Percentiles rank a stretch among this genome's conserved stretches.
Evolutionary conservation across 1,284 basidiomycete genomes (phyloP).

Genomic region (Leccinum cinnamomeum): DNA sequence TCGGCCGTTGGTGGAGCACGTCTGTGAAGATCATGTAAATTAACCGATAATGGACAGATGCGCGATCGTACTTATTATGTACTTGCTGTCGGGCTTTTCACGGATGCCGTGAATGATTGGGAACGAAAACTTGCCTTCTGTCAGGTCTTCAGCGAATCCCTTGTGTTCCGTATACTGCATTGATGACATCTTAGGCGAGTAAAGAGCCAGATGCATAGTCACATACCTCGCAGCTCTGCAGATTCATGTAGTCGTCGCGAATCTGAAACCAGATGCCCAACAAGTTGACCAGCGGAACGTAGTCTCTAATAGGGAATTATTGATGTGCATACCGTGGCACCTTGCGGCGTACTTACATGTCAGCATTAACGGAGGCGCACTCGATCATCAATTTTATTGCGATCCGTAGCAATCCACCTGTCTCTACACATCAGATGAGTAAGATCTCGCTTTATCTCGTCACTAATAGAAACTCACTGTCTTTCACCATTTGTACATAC

Average conservation of each 20-base stretch:
- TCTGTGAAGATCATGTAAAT: constrained; percentile 46
- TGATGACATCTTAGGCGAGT: background rate
- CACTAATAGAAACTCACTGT: constrained; percentile 52
- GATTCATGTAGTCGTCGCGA: constrained; percentile 95
- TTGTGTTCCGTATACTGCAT: constrained; percentile 84
- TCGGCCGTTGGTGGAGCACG: constrained; percentile 82
- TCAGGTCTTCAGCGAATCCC: constrained; percentile 92
- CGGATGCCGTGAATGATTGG: constrained; percentile 91
- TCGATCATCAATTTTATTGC: constrained; percentile 97
- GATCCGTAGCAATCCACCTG: constrained; percentile 90
- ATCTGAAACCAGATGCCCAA: constrained; percentile 96
- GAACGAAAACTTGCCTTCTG: constrained; percentile 97
- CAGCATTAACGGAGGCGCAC: constrained; percentile 58
- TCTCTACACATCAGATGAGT: constrained; percentile 60
- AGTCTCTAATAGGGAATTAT: constrained; percentile 58
- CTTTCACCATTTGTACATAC: constrained; percentile 82
- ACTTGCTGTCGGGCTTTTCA: constrained; percentile 67
- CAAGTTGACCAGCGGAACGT: constrained; percentile 88
- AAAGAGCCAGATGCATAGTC: background rate
- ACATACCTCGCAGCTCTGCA: constrained; percentile 76
- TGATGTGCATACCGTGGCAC: background rate
- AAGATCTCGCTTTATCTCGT: background rate
- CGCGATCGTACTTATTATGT: constrained; percentile 74
- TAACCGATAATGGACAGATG: background rate
- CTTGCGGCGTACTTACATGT: constrained; percentile 47